Conservation (phyloP, 176 grass and related monocot species). For the Puccinellia tenuiflora region DNA sequence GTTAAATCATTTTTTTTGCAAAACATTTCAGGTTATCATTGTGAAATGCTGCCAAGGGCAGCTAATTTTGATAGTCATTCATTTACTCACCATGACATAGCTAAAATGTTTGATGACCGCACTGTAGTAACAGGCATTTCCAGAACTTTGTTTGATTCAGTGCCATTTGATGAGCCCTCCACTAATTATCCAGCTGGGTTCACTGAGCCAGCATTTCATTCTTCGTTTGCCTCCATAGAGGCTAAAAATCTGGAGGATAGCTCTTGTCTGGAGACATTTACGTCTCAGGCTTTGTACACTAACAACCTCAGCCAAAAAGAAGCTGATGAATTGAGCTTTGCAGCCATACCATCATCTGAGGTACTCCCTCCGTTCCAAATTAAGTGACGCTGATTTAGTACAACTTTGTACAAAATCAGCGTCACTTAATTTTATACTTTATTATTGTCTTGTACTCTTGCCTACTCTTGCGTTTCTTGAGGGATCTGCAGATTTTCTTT, state of each 20-base stretch:
- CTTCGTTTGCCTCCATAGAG: constrained; percentile 45
- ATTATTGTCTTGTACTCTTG: background rate
- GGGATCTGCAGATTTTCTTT: background rate
- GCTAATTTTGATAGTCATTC: constrained; percentile 45
- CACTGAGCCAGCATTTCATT: constrained; percentile 37
- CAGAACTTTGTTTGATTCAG: constrained; percentile 48
- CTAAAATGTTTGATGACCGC: constrained; percentile 53
- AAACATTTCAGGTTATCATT: constrained; percentile 52
- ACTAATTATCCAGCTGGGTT: constrained; percentile 29
- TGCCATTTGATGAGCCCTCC: constrained; percentile 48
- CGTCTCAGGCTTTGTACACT: constrained; percentile 54
- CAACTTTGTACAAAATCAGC: too few relatives aligned
- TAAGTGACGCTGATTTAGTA: too few relatives aligned
- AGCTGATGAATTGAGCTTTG: constrained; percentile 36
- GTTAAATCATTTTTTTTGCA: background rate
- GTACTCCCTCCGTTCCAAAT: too few relatives aligned
- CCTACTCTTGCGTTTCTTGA: background rate
- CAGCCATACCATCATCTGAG: constrained; percentile 47
- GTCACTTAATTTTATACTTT: too few relatives aligned
- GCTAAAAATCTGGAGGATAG: constrained; percentile 44
- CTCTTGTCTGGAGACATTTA: constrained; percentile 40
- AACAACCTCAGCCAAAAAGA: constrained; percentile 49
- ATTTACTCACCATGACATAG: constrained; percentile 47
- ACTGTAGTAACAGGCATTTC: constrained; percentile 38
- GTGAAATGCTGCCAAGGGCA: constrained; percentile 38